Conservation (phyloP, 345 rosid species). For the Geranium rotundifolium region DNA sequence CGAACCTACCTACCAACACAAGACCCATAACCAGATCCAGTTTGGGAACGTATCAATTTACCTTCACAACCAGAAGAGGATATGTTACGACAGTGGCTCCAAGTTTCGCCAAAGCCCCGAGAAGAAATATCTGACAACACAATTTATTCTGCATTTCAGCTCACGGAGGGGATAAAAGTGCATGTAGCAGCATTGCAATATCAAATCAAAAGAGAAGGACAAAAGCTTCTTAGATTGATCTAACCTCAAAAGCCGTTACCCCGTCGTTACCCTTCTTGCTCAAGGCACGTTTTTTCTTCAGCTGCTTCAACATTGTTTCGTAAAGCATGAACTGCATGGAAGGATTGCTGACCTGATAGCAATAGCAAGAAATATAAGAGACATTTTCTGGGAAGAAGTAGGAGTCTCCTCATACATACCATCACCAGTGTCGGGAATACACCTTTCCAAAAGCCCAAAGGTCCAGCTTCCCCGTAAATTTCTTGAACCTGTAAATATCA, state of each 20-base stretch:
- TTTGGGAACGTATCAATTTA: no score
- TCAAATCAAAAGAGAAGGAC: no score
- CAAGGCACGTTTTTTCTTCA: conserved; percentile 49
- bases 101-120: conserved; percentile 96
- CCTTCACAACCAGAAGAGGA: conserved; percentile 94
- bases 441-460: conserved; percentile 93
- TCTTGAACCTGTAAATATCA: conserved; percentile 54
- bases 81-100: conserved; percentile 92
- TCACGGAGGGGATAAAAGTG: no score
- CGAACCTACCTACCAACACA: no score
- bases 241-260: conserved; percentile 76
- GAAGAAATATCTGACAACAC: conserved; percentile 58
- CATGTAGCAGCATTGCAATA: no score
- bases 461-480: conserved; percentile 77
- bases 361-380: conserved; percentile 20
- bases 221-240: conserved; percentile 6
- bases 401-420: conserved; percentile 44
- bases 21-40: no score
- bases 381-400: conserved; percentile 11
- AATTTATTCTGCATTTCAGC: no score
- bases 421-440: conserved; percentile 84
- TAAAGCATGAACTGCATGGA: conserved; percentile 94
- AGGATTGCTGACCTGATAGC: conserved; percentile 83
- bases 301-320: conserved; percentile 84
- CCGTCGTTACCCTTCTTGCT: conserved; percentile 31